These are phyloP conservation scores for Polygonum aviculare DNA, from an alignment of 148 eudicot genomes.

Conservation along the genomic window DNA sequence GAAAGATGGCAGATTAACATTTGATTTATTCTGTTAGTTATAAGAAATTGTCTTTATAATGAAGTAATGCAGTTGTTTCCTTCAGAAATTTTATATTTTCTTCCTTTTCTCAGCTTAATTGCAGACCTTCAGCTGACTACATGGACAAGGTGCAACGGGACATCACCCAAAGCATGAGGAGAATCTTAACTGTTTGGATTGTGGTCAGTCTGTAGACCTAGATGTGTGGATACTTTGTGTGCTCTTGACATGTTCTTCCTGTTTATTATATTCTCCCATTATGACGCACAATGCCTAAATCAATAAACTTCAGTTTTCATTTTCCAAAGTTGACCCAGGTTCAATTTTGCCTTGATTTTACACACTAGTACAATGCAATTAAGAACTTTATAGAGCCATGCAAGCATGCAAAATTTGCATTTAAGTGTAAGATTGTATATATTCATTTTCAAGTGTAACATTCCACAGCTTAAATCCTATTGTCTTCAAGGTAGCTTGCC, in stretches of 20 bases:
- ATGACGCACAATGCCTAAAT: not conserved
- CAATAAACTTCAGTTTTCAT: not conserved
- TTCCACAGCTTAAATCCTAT: too few relatives aligned
- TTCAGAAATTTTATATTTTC: not conserved
- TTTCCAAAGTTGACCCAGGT: too few relatives aligned
- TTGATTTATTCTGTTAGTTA: too few relatives aligned
- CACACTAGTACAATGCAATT: too few relatives aligned
- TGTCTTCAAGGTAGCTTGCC: too few relatives aligned
- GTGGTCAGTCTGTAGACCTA: slow-evolving; percentile 34
- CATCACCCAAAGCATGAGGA: slow-evolving; percentile 66
- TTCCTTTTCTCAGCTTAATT: slow-evolving; percentile 6
- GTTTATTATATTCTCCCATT: not conserved
- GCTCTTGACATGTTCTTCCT: not conserved
- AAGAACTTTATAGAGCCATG: too few relatives aligned
- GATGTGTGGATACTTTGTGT: not conserved
- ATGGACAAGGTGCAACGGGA: slow-evolving; percentile 75
- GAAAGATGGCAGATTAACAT: not conserved
- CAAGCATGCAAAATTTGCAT: too few relatives aligned
- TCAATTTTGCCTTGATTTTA: too few relatives aligned
- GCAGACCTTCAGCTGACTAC: slow-evolving; percentile 30
- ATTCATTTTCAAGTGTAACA: too few relatives aligned
- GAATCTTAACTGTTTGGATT: slow-evolving; percentile 82
- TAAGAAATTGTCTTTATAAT: not conserved
- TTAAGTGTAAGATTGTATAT: too few relatives aligned
- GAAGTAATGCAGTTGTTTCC: not conserved